Conservation (phyloP, 225 moss, liverwort and hornwort species). For the Pleurozium schreberi region DNA sequence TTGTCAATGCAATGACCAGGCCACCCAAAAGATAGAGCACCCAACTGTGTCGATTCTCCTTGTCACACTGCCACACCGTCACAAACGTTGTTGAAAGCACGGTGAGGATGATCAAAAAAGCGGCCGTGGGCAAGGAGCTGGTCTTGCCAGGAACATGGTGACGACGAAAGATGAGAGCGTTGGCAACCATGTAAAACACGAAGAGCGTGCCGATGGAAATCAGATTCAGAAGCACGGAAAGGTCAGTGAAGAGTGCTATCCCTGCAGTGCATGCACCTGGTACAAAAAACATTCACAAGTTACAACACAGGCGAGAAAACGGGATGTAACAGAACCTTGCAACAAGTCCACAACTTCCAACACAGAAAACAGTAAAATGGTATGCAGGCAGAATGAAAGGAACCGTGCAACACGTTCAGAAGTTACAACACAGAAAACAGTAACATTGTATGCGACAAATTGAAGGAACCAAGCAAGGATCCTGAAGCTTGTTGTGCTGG, state of each 20-base stretch:
- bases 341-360: background rate
- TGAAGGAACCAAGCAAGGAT: background rate
- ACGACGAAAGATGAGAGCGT: constrained; percentile 69
- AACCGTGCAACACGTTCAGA: background rate
- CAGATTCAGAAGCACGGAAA: constrained; percentile 72
- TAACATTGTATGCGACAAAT: background rate
- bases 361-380: background rate
- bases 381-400: background rate
- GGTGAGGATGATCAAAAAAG: constrained; percentile 47
- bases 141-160: constrained; percentile 54
- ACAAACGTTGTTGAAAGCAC: constrained; percentile 45
- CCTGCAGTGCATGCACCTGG: constrained; percentile 64
- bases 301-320: background rate
- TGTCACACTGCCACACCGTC: constrained; percentile 44
- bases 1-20: constrained; percentile 22
- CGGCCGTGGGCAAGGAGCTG: constrained; percentile 34
- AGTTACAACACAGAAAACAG: background rate
- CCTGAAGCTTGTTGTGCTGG: background rate
- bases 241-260: constrained; percentile 67
- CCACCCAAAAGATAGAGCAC: constrained; percentile 17
- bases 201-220: constrained; percentile 94
- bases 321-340: background rate
- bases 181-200: constrained; percentile 98
- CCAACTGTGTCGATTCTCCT: constrained; percentile 14
- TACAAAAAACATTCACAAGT: background rate